Evolutionary conservation across 805 yeast genomes (phyloP), one percentile per base, ranked within the genome.

Genomic region (Clavispora carvajalis): DNA sequence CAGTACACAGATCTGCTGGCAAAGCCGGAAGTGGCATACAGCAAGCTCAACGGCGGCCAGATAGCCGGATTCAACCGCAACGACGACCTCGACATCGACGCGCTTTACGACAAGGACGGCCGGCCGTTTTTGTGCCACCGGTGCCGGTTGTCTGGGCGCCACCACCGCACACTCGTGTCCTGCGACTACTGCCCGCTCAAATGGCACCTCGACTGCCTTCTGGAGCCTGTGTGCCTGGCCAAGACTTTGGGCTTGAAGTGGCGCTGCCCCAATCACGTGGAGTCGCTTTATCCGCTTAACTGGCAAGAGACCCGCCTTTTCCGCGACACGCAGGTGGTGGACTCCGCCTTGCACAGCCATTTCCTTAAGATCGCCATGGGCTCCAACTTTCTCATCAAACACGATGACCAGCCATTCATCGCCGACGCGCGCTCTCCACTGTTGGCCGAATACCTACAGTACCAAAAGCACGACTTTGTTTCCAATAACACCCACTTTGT

Each of bases 201-300:
- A 13, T 90, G 95, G 95, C 98, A 90, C 63, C 61, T 90, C 35
- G 96, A 91, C 61, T 90, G 98, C 60, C 61, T 90, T 12, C 70
- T 74, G 38, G 85, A 86, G 1, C 95, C 96, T 1, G 64, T 87
- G 50, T 72, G 86, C 12, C 69, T 82, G 5, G 77, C 82, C 15
- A 86, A 87, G 52, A 79, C 82, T 30, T 57, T 85, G 33, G 95
- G 93, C 2, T 70, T 71, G 34, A 85, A 82, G 59, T 91, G 96
- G 98, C 80, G 77, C 64, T 93, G 96, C 60, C 98, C 96, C 2
- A 82, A 85, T 50, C 97, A 88, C 63, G 77, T 79, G 16, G 84
- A 75, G 35, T 67, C 62, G 31, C 59, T 76, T 17, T 47, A 71
- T n/a, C 70, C 70, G 22, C 49, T 68, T 11, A 63, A 71, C 41